Conservation (phyloP, 1,284 basidiomycete species). For the Leucoagaricus sp. region DNA sequence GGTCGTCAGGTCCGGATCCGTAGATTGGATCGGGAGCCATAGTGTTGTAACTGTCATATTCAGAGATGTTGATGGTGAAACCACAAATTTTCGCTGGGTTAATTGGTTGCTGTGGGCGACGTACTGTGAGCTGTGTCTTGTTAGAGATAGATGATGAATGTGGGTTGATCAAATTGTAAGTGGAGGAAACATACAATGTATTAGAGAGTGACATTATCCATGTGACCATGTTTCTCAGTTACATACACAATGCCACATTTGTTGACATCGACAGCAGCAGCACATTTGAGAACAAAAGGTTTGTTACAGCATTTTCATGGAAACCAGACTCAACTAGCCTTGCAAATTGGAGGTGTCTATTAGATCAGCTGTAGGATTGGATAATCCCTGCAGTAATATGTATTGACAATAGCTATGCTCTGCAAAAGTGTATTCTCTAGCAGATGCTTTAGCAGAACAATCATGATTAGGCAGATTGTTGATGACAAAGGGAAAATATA, state of each 20-base stretch:
- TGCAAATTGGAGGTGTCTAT: constrained; percentile 38
- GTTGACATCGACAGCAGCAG: constrained; percentile 21
- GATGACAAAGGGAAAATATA: constrained; percentile 25
- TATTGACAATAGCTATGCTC: constrained; percentile 41
- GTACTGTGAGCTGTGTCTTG: constrained; percentile 46
- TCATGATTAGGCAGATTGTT: constrained; percentile 36
- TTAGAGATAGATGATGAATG: not conserved
- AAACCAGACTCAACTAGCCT: constrained; percentile 50
- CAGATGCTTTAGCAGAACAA: constrained; percentile 48
- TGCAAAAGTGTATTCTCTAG: constrained; percentile 44
- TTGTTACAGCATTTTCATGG: constrained; percentile 41
- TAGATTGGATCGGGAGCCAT: constrained; percentile 18
- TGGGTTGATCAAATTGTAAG: not conserved
- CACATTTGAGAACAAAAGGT: constrained; percentile 45
- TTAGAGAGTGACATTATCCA: constrained; percentile 26
- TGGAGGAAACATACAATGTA: not conserved
- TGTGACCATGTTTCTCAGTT: not conserved
- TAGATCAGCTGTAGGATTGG: constrained; percentile 12
- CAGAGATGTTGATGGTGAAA: constrained; percentile 34
- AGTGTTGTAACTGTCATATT: constrained; percentile 26
- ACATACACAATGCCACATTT: constrained; percentile 34
- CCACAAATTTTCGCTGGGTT: constrained; percentile 40
- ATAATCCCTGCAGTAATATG: not conserved
- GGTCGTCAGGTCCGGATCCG: constrained; percentile 21
- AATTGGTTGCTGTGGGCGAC: constrained; percentile 35